Conservation (phyloP, 1,139 yeast genomes). For the Blastobotrys aristatus region DNA sequence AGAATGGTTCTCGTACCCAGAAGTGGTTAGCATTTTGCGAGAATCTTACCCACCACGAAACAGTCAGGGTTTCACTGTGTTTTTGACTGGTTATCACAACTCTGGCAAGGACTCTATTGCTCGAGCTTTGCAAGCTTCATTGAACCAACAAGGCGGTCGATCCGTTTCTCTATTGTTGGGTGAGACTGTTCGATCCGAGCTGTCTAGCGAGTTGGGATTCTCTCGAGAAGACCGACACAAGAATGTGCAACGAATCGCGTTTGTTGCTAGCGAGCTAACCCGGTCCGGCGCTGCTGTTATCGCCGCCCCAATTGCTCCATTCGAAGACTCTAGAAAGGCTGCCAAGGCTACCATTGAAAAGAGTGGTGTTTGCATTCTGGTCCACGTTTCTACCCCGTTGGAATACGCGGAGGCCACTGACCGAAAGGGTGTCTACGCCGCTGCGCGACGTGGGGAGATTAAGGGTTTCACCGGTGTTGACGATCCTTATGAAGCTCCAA, state of each 20-base stretch:
- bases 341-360: conserved; percentile 42
- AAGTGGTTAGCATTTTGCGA: conserved; percentile 85
- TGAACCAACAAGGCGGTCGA: conserved; percentile 88
- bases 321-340: conserved; percentile 36
- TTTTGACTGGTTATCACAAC: conserved; percentile 53
- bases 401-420: conserved; percentile 44
- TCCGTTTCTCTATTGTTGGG: conserved; percentile 66
- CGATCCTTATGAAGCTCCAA: conserved; percentile 45
- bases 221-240: conserved; percentile 39
- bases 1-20: conserved; percentile 96
- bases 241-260: conserved; percentile 46
- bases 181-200: conserved; percentile 43
- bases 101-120: conserved; percentile 62
- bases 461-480: conserved; percentile 46
- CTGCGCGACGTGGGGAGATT: conserved; percentile 43
- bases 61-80: conserved; percentile 78
- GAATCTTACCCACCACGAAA: conserved; percentile 92
- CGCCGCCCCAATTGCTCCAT: conserved; percentile 53
- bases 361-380: conserved; percentile 44
- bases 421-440: conserved; percentile 44
- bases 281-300: conserved; percentile 90
- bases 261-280: conserved; percentile 74
- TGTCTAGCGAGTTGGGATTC: conserved; percentile 41
- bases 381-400: conserved; percentile 47
- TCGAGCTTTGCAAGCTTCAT: conserved; percentile 81